phyloP scores from a whole-genome alignment of 1,139 yeast genomes.

The Debaryomycetaceae sp. region DNA sequence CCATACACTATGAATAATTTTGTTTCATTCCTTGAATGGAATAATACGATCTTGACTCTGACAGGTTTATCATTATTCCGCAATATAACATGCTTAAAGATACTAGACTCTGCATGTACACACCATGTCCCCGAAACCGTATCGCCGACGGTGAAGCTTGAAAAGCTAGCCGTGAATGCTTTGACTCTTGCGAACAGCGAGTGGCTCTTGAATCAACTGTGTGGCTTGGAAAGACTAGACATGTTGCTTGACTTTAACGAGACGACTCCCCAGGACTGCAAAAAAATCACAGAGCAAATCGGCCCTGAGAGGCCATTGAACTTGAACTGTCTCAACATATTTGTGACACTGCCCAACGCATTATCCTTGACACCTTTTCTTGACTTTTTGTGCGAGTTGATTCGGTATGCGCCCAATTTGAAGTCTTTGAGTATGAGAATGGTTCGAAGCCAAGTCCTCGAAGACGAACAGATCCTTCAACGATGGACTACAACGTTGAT shows the following conservation, averaged over 20 bases:
- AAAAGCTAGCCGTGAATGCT: constrained; percentile 11
- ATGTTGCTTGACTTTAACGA: constrained; percentile 15
- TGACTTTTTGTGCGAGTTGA: background rate
- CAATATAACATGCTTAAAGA: constrained; percentile 9
- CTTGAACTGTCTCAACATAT: background rate
- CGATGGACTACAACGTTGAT: too few relatives aligned
- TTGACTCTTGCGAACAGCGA: constrained; percentile 7
- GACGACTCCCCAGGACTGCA: constrained; percentile 7
- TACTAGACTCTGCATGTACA: too few relatives aligned
- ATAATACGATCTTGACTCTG: constrained; percentile 7
- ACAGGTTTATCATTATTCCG: background rate
- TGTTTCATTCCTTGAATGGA: constrained; percentile 18
- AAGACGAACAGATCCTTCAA: background rate
- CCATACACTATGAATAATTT: constrained; percentile 11
- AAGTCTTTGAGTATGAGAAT: background rate
- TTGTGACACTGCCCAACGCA: background rate
- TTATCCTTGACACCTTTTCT: too few relatives aligned
- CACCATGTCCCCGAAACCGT: too few relatives aligned
- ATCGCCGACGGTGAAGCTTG: constrained; percentile 1
- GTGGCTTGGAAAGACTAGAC: constrained; percentile 13
- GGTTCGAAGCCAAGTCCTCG: background rate
- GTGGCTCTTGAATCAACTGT: background rate
- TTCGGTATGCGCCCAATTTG: background rate
- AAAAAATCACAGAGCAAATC: background rate
- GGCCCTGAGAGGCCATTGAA: background rate